Conservation (phyloP, 306 rosid genomes). For the Elaeagnus macrophylla region DNA sequence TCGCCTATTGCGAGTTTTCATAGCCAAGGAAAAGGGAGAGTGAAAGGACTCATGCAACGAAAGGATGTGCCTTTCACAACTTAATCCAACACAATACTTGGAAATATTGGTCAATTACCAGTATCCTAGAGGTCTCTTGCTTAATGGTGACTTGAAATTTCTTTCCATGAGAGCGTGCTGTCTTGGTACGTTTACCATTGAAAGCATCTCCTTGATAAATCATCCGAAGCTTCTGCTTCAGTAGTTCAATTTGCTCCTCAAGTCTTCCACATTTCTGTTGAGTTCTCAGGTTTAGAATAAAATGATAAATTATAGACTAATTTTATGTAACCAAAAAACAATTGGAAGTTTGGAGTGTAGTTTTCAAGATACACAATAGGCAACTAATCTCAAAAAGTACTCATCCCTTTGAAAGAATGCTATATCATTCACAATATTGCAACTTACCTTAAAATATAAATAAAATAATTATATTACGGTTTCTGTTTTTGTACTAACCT, state of each 20-base stretch:
- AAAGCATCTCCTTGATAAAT: conserved; percentile 80
- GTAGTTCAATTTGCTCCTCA: conserved; percentile 77
- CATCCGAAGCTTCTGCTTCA: conserved; percentile 62
- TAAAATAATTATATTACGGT: not conserved
- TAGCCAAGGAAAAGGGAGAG: not conserved
- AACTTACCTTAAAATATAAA: not conserved
- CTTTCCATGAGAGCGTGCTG: conserved; percentile 87
- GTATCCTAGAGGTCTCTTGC: conserved; percentile 79
- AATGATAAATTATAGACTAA: not conserved
- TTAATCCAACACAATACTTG: not conserved
- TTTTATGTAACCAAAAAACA: no score
- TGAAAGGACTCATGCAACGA: not conserved
- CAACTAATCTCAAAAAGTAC: not conserved
- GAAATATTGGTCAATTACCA: conserved; percentile 35
- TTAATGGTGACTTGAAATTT: conserved; percentile 85
- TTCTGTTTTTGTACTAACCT: conserved; percentile 32
- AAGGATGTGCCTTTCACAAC: not conserved
- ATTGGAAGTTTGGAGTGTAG: not conserved
- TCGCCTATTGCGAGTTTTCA: not conserved
- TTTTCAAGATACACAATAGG: not conserved
- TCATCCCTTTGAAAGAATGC: not conserved
- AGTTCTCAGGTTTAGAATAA: conserved; percentile 9
- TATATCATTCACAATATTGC: not conserved
- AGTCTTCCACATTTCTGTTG: conserved; percentile 77
- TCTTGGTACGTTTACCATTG: conserved; percentile 73